Conservation (phyloP, 164 flowering plant genomes). For the Stephania yunnanensis region DNA sequence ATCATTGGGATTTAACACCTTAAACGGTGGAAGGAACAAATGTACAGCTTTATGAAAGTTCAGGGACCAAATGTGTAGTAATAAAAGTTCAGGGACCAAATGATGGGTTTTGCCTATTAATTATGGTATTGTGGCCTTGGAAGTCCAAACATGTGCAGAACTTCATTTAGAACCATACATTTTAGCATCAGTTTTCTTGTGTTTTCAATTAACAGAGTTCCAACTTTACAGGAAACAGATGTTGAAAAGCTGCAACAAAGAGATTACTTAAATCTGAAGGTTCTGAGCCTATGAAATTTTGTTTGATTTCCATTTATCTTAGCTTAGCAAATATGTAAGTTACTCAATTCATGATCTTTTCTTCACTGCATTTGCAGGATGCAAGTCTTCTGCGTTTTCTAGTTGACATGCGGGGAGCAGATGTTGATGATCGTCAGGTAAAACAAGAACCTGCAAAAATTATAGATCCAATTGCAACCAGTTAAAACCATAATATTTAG, state of each 20-base stretch:
- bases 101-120: too few relatives aligned
- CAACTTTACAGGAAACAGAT: slow-evolving; percentile 70
- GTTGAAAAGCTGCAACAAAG: slow-evolving; percentile 93
- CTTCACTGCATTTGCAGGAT: slow-evolving; percentile 55
- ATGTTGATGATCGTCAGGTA: slow-evolving; percentile 93
- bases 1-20: too few relatives aligned
- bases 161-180: background rate
- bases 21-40: too few relatives aligned
- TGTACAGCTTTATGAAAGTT: too few relatives aligned
- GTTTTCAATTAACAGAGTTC: background rate
- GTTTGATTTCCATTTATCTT: background rate
- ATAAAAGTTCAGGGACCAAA: too few relatives aligned
- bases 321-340: background rate
- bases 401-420: slow-evolving; percentile 96
- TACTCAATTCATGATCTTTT: slow-evolving; percentile 17
- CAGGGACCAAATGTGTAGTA: too few relatives aligned
- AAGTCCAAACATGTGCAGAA: too few relatives aligned
- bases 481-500: background rate
- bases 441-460: background rate
- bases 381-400: slow-evolving; percentile 92
- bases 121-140: too few relatives aligned
- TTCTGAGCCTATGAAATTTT: slow-evolving; percentile 15
- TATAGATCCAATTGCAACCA: background rate
- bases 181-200: background rate
- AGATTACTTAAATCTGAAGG: slow-evolving; percentile 83